Conservation (phyloP, 2,329 filamentous ascomycete species). For the Botrytis hyacinthi region DNA sequence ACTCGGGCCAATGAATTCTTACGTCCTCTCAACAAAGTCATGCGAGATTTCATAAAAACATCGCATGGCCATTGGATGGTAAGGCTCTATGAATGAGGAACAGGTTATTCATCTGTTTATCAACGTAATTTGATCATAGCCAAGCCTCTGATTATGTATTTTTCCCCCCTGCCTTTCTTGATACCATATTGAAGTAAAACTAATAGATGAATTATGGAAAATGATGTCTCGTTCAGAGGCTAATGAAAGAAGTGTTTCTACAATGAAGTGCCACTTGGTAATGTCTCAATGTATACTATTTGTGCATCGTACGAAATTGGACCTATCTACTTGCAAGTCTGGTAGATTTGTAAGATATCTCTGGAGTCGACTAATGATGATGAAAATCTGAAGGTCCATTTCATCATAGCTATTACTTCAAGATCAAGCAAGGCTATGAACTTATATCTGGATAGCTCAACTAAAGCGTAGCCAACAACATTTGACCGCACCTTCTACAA, state of each 20-base stretch:
- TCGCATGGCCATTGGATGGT: not conserved
- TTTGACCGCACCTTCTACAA: not conserved
- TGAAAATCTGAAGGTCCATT: not conserved
- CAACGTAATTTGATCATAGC: not conserved
- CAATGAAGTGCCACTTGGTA: not conserved
- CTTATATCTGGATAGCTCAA: not conserved
- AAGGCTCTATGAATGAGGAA: not conserved
- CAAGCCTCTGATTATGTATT: not conserved
- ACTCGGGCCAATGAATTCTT: not conserved
- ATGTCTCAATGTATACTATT: not conserved
- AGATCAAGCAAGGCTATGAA: not conserved
- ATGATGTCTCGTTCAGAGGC: not conserved
- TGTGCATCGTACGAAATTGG: not conserved
- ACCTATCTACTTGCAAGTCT: not conserved
- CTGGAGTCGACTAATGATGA: not conserved
- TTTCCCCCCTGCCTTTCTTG: not conserved
- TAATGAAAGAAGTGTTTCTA: not conserved
- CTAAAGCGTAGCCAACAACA: not conserved
- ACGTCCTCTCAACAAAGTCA: not conserved
- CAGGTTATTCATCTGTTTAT: not conserved
- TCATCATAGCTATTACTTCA: not conserved
- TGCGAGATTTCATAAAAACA: not conserved
- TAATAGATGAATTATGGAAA: not conserved
- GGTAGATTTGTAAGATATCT: not conserved
- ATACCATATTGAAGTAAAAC: not conserved